Evolutionary conservation across 768 basidiomycete species (phyloP), one percentile per base, ranked within the genome.

Genomic region (Neoboletus brunneissimus): DNA sequence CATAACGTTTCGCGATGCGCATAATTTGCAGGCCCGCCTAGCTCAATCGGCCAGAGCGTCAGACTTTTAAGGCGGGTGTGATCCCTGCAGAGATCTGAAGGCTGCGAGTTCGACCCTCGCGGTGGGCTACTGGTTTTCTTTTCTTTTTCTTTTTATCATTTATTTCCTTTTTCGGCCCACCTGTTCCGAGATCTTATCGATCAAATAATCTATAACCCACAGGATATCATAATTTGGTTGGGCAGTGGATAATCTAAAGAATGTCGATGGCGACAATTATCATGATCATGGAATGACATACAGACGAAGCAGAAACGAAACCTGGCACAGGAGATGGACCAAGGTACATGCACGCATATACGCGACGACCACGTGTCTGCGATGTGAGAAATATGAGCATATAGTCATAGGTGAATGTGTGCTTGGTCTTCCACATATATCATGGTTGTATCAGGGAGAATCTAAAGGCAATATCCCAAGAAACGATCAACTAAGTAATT

Each of bases 61-160:
- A 80, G 79, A 81, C 79, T 81, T 71, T 71, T 71, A 71, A 57
- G 70, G 68, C 68, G 69, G 70, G 68, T 1, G 1, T 44, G 34
- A 51, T 57, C 47, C 67, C 57, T 48, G 48, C 47, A 3, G 64
- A 56, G 50, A 86, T 87, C 85, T 87, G 83, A 87, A 87, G 85
- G 85, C 82, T 87, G 85, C 85, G 85, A 84, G 85, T 87, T 87
- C 85, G 85, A 87, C 79, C 85, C 85, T 84, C 85, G 85, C 85
- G 85, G 83, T 85, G 85, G 85, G 84, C 85, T 86, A 83, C 20
- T 45, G 10, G 55, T 72, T 72, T 66, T 37, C 1, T 51, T 35
- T 16, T 34, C 1, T 13, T 12, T 23, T 27, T 25, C 25, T 25
- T 25, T 25, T 27, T 27, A 25, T 46, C 6, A 3, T 1, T 31